phyloP scores from a whole-genome alignment of 441 rosid species.

The Dalechampia spathulata region DNA sequence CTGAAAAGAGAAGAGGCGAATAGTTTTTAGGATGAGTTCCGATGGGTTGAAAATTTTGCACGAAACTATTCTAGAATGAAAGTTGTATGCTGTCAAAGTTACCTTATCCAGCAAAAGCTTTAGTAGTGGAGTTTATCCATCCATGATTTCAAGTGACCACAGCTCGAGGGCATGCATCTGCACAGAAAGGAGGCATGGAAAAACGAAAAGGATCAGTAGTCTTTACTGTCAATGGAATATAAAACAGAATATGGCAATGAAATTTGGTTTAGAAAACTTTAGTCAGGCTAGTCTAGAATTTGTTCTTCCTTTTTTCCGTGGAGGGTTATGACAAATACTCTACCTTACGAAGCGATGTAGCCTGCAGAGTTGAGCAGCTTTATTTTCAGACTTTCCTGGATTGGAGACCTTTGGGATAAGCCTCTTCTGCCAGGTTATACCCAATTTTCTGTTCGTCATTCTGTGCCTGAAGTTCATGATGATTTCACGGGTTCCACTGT shows the following conservation, averaged over 20 bases:
- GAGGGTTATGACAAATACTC: background rate
- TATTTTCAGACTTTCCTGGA: background rate
- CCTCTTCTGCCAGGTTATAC: background rate
- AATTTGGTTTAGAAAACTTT: background rate
- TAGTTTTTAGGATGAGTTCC: background rate
- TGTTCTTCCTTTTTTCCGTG: background rate
- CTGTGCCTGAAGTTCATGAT: background rate
- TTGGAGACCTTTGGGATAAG: background rate
- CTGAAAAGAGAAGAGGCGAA: background rate
- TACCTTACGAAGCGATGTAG: constrained; percentile 11
- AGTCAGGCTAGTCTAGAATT: background rate
- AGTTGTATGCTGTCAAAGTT: background rate
- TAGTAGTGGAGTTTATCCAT: background rate
- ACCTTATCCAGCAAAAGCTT: background rate
- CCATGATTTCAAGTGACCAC: background rate
- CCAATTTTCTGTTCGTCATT: constrained; percentile 3
- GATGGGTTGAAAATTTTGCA: background rate
- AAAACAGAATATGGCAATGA: background rate
- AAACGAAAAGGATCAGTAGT: background rate
- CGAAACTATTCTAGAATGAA: background rate
- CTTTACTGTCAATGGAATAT: background rate
- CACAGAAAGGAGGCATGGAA: background rate
- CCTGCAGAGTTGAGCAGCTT: constrained; percentile 5
- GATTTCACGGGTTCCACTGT: constrained; percentile 36
- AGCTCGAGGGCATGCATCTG: constrained; percentile 3